Conservation (phyloP, 164 flowering plant genomes). For the Echeveria elegans region DNA sequence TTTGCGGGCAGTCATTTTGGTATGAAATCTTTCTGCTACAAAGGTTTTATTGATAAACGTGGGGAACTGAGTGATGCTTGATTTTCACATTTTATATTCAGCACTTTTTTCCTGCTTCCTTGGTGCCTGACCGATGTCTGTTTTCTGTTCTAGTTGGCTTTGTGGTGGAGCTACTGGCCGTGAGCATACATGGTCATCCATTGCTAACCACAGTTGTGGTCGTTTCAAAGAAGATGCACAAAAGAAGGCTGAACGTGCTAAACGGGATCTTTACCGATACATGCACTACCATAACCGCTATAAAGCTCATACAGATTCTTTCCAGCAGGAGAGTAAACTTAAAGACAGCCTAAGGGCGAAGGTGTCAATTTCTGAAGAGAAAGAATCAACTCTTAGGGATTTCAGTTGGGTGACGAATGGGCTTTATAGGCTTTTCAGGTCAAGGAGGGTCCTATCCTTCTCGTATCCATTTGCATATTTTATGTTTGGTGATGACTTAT, state of each 20-base stretch:
- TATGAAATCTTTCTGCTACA: constrained; percentile 20
- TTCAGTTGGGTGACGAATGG: constrained; percentile 55
- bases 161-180: constrained; percentile 61
- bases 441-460: constrained; percentile 49
- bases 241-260: constrained; percentile 34
- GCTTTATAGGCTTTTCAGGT: constrained; percentile 39
- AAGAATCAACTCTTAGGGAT: constrained; percentile 30
- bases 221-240: constrained; percentile 32
- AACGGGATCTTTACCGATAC: constrained; percentile 36
- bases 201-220: constrained; percentile 49
- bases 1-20: constrained; percentile 89
- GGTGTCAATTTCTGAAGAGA: constrained; percentile 31
- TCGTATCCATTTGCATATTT: constrained; percentile 59
- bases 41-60: not conserved
- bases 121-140: not conserved
- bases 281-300: constrained; percentile 56
- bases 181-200: constrained; percentile 40
- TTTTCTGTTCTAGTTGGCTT: constrained; percentile 37
- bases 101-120: not conserved
- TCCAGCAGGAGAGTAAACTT: constrained; percentile 42
- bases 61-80: not conserved
- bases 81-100: not conserved
- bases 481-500: constrained; percentile 54
- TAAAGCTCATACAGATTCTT: constrained; percentile 53
- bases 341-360: constrained; percentile 29